phyloP scores from a whole-genome alignment of 208 protist genomes.

The Trypanosoma brucei region DNA sequence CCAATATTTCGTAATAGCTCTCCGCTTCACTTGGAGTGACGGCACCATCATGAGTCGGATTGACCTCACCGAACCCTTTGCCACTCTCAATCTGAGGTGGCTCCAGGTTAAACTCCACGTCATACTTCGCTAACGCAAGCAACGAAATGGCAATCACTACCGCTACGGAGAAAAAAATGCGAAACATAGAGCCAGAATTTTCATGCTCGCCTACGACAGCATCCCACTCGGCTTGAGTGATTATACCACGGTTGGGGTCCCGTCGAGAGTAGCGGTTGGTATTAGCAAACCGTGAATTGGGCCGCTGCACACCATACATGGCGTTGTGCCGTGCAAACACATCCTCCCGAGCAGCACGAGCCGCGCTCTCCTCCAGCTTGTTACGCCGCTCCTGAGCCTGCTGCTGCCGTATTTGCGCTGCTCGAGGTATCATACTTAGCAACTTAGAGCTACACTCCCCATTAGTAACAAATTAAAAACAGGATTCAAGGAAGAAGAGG shows the following conservation, averaged over 20 bases:
- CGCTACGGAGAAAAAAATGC: conserved; percentile 52
- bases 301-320: conserved; percentile 13
- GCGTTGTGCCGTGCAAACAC: conserved; percentile 29
- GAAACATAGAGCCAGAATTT: conserved; percentile 70
- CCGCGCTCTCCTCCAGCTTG: conserved; percentile 48
- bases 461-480: not conserved
- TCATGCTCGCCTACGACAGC: conserved; percentile 68
- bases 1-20: conserved; percentile 67
- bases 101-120: conserved; percentile 83
- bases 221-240: conserved; percentile 77
- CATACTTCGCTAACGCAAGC: conserved; percentile 67
- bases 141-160: conserved; percentile 44
- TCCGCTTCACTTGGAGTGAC: conserved; percentile 45
- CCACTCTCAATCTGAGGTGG: conserved; percentile 78
- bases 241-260: conserved; percentile 66
- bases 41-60: conserved; percentile 9
- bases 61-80: conserved; percentile 59
- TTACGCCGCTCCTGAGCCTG: conserved; percentile 54
- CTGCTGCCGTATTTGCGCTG: conserved; percentile 71
- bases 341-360: conserved; percentile 36
- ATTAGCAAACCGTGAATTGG: conserved; percentile 18
- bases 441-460: conserved; percentile 2
- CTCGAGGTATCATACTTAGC: conserved; percentile 60
- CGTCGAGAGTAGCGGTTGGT: conserved; percentile 32
- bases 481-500: no score